Base-by-base conservation (phyloP, 352 stramenopile genomes). In the Phytophthora aleatoria region DNA sequence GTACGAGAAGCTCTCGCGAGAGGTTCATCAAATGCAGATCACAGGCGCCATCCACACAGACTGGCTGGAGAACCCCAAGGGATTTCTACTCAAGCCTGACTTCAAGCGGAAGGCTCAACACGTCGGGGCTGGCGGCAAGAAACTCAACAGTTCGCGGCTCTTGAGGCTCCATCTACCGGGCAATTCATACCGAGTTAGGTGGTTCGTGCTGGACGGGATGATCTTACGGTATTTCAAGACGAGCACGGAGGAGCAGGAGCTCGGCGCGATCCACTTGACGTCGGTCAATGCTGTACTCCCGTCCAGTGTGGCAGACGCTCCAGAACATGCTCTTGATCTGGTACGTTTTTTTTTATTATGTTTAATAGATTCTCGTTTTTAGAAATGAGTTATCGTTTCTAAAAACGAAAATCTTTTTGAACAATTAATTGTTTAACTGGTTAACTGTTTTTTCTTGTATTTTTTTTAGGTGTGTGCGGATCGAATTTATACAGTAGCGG, bases 121-220 rank as follows among this genome's bases (percentile, higher is more conserved):
- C 55, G 83, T 94, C 8, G 88, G 88, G 5, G 87, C 87, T 7
- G 87, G 87, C 20, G 87, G 87, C 44, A 96, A 96, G 69, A 93
- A 94, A 57, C 81, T 96, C 51, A 91, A 92, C 61, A 87, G 74
- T 54, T 90, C 85, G n/a, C 72, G 85, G 35, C 62, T 89, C 9
- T 65, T 96, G 59, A 80, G 86, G 30, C 73, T 94, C 20, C 88
- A 96, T 50, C 56, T 96, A 48, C 87, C 87, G 5, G 86, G 86
- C 5, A 94, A 81, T 65, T 79, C 86, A 48, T 96, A 95, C 64
- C 71, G 87, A 42, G 82, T 89, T 57, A 71, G 88, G 9, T 96
- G 88, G 88, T 96, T 96, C 69, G 88, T 95, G 55, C 77, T 96
- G 31, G 88, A 96, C 54, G 86, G 88, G 45, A 94, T 96, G 86